These are phyloP conservation scores for Peniophora sp. DNA, from an alignment of 1,284 basidiomycete species.

Conservation along the genomic window DNA sequence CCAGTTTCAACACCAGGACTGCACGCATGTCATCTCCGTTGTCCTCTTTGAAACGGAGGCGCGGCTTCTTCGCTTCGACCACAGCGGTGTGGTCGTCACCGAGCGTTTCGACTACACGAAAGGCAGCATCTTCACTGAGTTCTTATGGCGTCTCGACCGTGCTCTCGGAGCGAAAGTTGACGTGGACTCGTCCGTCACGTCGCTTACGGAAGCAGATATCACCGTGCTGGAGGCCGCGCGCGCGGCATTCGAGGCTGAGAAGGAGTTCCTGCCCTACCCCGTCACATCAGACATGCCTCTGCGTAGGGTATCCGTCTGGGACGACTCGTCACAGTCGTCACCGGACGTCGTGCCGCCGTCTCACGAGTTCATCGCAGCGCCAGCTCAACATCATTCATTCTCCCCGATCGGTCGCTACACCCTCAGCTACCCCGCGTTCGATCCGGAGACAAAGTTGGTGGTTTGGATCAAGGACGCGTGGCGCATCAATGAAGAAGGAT, in stretches of 20 bases:
- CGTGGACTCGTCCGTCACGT: background rate
- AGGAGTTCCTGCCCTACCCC: background rate
- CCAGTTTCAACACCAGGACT: conserved; percentile 1
- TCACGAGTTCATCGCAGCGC: background rate
- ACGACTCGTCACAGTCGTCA: background rate
- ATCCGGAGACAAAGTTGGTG: background rate
- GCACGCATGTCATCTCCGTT: conserved; percentile 3
- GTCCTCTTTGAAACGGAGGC: background rate
- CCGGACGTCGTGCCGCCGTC: background rate
- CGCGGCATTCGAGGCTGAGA: background rate
- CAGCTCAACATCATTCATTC: background rate
- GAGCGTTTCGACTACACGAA: background rate
- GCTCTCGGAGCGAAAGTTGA: background rate
- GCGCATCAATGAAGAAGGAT: background rate
- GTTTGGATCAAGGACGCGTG: background rate
- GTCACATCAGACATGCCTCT: background rate
- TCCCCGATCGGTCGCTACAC: background rate
- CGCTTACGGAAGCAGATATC: background rate
- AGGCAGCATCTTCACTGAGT: background rate
- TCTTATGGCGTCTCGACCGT: conserved; percentile 1
- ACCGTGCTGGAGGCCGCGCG: background rate
- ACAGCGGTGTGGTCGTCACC: conserved; percentile 2
- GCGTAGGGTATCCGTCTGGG: background rate
- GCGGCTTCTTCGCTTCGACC: conserved; percentile 6
- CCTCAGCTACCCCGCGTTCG: background rate